These are phyloP conservation scores for Kazachstania psychrophila DNA, from an alignment of 805 yeast species.

Conservation along the genomic window DNA sequence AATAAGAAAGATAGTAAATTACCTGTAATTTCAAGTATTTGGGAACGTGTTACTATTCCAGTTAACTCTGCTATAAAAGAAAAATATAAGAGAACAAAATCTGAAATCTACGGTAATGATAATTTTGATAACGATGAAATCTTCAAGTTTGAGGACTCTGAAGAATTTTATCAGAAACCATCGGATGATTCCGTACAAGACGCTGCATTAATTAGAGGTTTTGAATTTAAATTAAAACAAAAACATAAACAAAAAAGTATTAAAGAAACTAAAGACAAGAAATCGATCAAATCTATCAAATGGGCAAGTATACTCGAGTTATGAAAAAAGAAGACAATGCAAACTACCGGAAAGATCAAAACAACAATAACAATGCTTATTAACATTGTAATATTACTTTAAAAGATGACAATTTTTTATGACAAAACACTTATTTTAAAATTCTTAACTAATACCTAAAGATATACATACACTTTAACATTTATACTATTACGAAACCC, in stretches of 20 bases:
- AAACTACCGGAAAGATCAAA: no score
- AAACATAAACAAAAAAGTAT: neutral
- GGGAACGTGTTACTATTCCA: conserved; percentile 27
- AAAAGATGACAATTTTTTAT: no score
- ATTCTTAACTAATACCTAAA: no score
- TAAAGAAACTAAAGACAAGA: conserved; percentile 2
- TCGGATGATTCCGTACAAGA: conserved; percentile 8
- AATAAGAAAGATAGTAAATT: conserved; percentile 11
- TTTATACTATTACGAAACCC: no score
- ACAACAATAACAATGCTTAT: no score
- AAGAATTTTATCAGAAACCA: neutral
- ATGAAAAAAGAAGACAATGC: no score
- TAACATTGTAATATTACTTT: no score
- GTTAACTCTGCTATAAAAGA: conserved; percentile 22
- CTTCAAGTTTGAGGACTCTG: neutral
- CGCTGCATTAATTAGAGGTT: conserved; percentile 27
- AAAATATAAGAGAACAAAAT: conserved; percentile 16
- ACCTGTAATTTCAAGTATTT: conserved; percentile 17
- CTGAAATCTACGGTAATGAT: conserved; percentile 12
- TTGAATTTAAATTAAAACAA: conserved; percentile 10
- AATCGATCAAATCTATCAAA: conserved; percentile 2
- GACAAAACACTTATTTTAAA: no score
- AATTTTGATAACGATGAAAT: conserved; percentile 8
- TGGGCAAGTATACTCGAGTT: conserved; percentile 1
- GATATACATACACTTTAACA: no score